These are phyloP conservation scores for Pseudocercospora eumusae DNA, from an alignment of 2,329 filamentous ascomycete genomes.

Conservation along the genomic window DNA sequence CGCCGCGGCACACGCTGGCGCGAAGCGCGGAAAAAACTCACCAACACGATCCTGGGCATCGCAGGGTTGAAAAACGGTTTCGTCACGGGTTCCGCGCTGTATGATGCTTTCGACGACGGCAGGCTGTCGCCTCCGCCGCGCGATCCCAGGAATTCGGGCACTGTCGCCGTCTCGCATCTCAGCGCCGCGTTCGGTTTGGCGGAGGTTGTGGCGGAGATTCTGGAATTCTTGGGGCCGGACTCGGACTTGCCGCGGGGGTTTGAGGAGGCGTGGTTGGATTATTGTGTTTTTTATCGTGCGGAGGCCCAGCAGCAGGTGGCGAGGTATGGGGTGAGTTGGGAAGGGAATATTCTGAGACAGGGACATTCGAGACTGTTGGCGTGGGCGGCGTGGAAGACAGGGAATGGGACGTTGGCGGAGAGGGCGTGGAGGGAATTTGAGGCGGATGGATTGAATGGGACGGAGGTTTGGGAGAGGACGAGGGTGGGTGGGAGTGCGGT, in stretches of 20 bases:
- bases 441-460: constrained; percentile 45
- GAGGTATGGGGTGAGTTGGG: constrained; percentile 56
- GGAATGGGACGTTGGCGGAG: constrained; percentile 52
- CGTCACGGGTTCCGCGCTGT: constrained; percentile 58
- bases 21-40: constrained; percentile 55
- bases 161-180: constrained; percentile 57
- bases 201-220: constrained; percentile 59
- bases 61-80: constrained; percentile 60
- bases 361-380: constrained; percentile 62
- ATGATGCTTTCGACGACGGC: constrained; percentile 54
- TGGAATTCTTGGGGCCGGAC: constrained; percentile 51
- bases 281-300: constrained; percentile 61
- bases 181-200: constrained; percentile 61
- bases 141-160: constrained; percentile 55
- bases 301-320: constrained; percentile 52
- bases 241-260: constrained; percentile 54
- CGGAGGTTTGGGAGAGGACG: constrained; percentile 43
- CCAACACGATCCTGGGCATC: constrained; percentile 54
- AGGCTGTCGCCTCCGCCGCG: constrained; percentile 55
- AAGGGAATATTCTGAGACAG: constrained; percentile 52
- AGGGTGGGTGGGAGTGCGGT: constrained; percentile 49
- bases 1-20: constrained; percentile 57
- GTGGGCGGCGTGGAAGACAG: constrained; percentile 50
- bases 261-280: constrained; percentile 59
- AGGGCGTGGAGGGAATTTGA: constrained; percentile 59